Evolutionary conservation across 2,329 filamentous ascomycete genomes (phyloP).

Genomic region (Fusarium virguliforme): DNA sequence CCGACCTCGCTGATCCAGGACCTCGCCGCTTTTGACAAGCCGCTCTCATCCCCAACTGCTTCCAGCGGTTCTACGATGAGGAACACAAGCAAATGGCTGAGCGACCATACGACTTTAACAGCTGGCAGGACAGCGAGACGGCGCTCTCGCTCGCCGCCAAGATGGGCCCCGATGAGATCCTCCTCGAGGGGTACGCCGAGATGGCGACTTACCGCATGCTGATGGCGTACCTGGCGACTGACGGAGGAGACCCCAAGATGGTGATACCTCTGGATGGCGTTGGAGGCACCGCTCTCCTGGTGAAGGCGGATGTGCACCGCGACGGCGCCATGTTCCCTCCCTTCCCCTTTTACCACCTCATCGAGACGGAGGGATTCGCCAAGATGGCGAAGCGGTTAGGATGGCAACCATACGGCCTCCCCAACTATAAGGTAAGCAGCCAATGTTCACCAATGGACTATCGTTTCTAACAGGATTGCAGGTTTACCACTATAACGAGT

Average conservation of each 20-base stretch:
- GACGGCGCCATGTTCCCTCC: slow-evolving; percentile 99
- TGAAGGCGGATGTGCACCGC: slow-evolving; percentile 96
- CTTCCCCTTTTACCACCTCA: slow-evolving; percentile 95
- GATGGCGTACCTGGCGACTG: slow-evolving; percentile 86
- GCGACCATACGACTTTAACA: slow-evolving; percentile 96
- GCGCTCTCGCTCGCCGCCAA: slow-evolving; percentile 82
- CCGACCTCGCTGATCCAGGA: slow-evolving; percentile 91
- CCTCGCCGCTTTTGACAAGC: slow-evolving; percentile 87
- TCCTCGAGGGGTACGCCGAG: slow-evolving; percentile 93
- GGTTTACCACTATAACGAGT: slow-evolving; percentile 95
- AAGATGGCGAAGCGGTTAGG: slow-evolving; percentile 95
- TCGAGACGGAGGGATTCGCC: slow-evolving; percentile 98
- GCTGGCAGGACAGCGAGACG: slow-evolving; percentile 91
- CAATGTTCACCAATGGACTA: neutral
- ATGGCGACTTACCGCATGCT: slow-evolving; percentile 92
- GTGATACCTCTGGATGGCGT: slow-evolving; percentile 91
- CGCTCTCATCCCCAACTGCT: slow-evolving; percentile 97
- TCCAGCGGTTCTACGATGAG: slow-evolving; percentile 84
- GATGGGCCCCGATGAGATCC: slow-evolving; percentile 92
- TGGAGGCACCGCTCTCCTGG: slow-evolving; percentile 90
- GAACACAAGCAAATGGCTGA: slow-evolving; percentile 80
- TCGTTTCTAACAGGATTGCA: slow-evolving; percentile 56
- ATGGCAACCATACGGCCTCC: slow-evolving; percentile 89
- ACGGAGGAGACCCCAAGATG: slow-evolving; percentile 69
- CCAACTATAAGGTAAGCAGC: slow-evolving; percentile 90